Base-by-base conservation (phyloP, 2,329 filamentous ascomycete genomes). In the Zasmidium angulare region DNA sequence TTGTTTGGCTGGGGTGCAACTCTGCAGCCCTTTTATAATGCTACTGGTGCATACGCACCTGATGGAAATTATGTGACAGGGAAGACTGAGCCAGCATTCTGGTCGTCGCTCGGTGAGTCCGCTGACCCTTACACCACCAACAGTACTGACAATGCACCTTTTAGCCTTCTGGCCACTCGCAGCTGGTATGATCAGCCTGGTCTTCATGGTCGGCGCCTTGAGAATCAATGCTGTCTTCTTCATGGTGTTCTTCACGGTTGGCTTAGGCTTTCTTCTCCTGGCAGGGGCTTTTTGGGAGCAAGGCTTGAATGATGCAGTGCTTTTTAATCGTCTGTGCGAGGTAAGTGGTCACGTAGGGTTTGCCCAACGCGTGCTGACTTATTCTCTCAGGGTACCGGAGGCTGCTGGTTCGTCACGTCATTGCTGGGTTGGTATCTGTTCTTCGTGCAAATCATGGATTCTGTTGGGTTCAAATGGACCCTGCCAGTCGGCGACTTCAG, bases 401-500 rank as follows among this genome's bases (percentile, higher is more conserved):
- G 57, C 40, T 50, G 22, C 22, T 59, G 56, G 55, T 63, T 63
- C 40, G 58, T 56, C 23, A 56, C 54, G 12, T 54, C 51, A 1
- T 23, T 66, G n/a, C 50, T 64, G 6, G 63, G 59, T 12, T 64
- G 58, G 60, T 66, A 64, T 50, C 26, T 66, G 4, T 40, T 64
- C n/a, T 50, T 59, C 23, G 49, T 53, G 17, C 62, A 64, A 29
- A 47, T 66, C 14, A 46, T 64, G 11, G 48, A 56, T 17, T 31
- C 55, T 0, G 58, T 61, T 31, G 62, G 58, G 20, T 61, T 61
- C 52, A 50, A 55, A 9, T 47, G 53, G 21, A 26, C 50, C 10
- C 47, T 66, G 24, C 63, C 63, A 6, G 62, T 66, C 9, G 63
- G 63, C 17, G 63, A 64, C 24, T 48, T 66, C 22, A 63, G 55